A percentile compares a stretch with the other conserved stretches of the same genome.
Evolutionary conservation across 108 stramenopile species (phyloP).

Genomic region (Halocafeteria seosinensis): DNA sequence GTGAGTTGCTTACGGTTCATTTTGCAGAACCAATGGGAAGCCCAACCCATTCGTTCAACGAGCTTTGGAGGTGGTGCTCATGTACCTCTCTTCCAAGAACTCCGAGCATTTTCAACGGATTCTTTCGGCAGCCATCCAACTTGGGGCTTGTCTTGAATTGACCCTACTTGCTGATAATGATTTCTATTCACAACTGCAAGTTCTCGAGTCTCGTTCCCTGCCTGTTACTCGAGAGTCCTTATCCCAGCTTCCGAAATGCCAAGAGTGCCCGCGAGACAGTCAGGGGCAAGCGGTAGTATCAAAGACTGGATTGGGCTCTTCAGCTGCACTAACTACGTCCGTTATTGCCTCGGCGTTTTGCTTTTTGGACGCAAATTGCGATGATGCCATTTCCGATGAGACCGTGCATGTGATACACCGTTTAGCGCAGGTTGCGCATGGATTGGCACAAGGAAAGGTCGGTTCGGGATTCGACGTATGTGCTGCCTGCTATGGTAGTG

Average conservation of each 20-base stretch:
- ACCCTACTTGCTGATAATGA: slow-evolving; percentile 79
- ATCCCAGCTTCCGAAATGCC: slow-evolving; percentile 46
- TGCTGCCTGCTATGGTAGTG: slow-evolving; percentile 65
- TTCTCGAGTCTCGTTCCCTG: slow-evolving; percentile 32
- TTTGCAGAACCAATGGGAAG: not conserved
- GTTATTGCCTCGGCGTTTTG: too few species aligned
- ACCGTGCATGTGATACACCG: slow-evolving; percentile 49
- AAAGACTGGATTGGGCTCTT: slow-evolving; percentile 80
- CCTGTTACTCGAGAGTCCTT: slow-evolving; percentile 46
- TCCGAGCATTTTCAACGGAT: slow-evolving; percentile 10
- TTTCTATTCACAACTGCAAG: slow-evolving; percentile 68
- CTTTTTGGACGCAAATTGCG: too few species aligned
- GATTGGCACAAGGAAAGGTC: slow-evolving; percentile 79
- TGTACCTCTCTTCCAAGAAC: too few species aligned
- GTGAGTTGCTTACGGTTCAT: not conserved
- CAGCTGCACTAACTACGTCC: slow-evolving; percentile 69
- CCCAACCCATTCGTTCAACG: not conserved
- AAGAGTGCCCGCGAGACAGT: slow-evolving; percentile 47
- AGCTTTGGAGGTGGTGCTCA: slow-evolving; percentile 10
- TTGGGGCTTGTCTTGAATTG: slow-evolving; percentile 28
- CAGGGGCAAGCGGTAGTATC: slow-evolving; percentile 39
- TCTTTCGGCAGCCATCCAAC: not conserved
- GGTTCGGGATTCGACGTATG: slow-evolving; percentile 90
- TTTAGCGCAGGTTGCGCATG: slow-evolving; percentile 74
- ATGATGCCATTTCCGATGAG: too few species aligned